Conservation (phyloP, 2,329 filamentous ascomycete species). For the Pseudogymnoascus sp. region DNA sequence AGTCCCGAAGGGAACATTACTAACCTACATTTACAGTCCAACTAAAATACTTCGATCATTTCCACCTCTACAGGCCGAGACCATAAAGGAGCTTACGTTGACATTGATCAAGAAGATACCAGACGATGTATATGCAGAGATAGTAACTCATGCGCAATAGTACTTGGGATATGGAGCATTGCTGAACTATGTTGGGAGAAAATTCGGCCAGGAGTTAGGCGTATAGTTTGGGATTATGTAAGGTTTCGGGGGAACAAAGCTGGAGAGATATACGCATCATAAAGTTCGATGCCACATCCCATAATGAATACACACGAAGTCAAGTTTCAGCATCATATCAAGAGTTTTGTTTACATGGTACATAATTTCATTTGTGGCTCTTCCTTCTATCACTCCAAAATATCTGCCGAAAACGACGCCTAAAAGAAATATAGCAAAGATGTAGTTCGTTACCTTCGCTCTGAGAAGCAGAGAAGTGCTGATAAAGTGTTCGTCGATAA, state of each 20-base stretch:
- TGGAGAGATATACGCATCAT: background rate
- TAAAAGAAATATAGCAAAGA: background rate
- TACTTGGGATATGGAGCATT: background rate
- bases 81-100: conserved; percentile 77
- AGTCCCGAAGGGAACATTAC: conserved; percentile 17
- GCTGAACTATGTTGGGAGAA: background rate
- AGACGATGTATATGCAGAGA: conserved; percentile 80
- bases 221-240: background rate
- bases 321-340: background rate
- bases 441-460: background rate
- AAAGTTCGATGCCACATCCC: background rate
- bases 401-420: background rate
- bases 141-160: conserved; percentile 76
- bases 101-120: conserved; percentile 85
- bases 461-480: background rate
- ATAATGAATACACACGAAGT: conserved; percentile 1
- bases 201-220: background rate
- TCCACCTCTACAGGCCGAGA: conserved; percentile 72
- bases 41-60: conserved; percentile 88
- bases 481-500: background rate
- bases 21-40: conserved; percentile 50
- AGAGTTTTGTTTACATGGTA: background rate
- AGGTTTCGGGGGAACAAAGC: background rate
- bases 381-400: background rate
- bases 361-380: background rate